Percentiles rank a stretch among this genome's conserved stretches.
Conservation (phyloP, 139 green algal species). For the Picocystis salinarum region DNA sequence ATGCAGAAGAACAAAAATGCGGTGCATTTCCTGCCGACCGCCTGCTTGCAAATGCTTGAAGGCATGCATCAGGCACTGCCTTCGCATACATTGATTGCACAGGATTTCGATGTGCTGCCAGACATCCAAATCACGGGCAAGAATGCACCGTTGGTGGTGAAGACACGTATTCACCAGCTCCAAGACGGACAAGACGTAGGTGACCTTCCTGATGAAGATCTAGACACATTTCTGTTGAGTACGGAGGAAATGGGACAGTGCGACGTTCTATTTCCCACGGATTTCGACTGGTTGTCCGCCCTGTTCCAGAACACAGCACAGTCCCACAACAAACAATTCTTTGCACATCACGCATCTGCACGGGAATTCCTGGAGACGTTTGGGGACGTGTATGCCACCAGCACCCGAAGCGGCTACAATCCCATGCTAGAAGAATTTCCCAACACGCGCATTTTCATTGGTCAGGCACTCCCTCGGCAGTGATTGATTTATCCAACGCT, state of each 20-base stretch:
- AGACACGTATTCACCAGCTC: too few species aligned
- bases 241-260: too few species aligned
- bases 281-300: too few species aligned
- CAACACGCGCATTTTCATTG: constrained; percentile 47
- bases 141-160: constrained; percentile 63
- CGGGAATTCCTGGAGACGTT: constrained; percentile 36
- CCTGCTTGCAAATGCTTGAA: constrained; percentile 6
- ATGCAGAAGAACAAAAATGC: too few species aligned
- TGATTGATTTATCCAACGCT: too few species aligned
- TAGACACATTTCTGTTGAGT: too few species aligned
- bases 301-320: too few species aligned
- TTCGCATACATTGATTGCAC: constrained; percentile 44
- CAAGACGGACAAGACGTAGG: background rate
- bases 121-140: constrained; percentile 40
- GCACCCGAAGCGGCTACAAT: constrained; percentile 44
- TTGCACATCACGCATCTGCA: too few species aligned
- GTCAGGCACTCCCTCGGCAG: background rate
- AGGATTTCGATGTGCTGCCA: constrained; percentile 68
- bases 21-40: too few species aligned
- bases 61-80: constrained; percentile 26
- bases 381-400: constrained; percentile 19
- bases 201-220: too few species aligned
- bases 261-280: too few species aligned
- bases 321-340: too few species aligned
- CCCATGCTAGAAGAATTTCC: constrained; percentile 65